Base-by-base conservation (phyloP, 345 rosid species). In the Gossypium herbaceum region DNA sequence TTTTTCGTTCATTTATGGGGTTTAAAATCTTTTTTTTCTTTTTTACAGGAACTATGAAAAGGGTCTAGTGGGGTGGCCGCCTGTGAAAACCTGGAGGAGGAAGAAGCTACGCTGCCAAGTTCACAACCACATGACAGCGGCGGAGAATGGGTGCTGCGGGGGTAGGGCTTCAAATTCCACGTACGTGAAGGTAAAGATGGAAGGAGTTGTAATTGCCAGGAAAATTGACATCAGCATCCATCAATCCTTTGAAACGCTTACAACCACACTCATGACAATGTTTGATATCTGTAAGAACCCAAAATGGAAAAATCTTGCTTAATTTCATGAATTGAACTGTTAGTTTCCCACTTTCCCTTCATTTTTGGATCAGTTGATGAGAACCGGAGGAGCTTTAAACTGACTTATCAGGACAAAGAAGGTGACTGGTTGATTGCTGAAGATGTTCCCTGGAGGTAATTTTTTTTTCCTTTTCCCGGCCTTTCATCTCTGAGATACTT, bases 391-490 rank as follows among this genome's bases (percentile, higher is more conserved):
- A 12, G 55, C 71, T 67, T 67, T 47, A 47, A 22, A 67, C 71
- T 67, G 55, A 47, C 71, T 6, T 67, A 47, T 45, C 71, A 45
- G 39, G 71, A 67, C 71, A 22, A 3, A 13, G 55, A 67, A 67
- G 71, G 71, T 12, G 71, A 67, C 71, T 67, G 71, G 71, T 45
- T 67, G 56, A 17, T 67, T 67, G 71, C 71, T 12, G 16, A 45
- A 45, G 56, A 64, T 64, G 50, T 64, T 9, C 69, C 69, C 13
- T 64, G 69, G 69, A 64, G 69, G 69, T 64, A 41, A 13, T 64
- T 63, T 2, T 62, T 41, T 41, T 64, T 63, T 47, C n/a, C 13
- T 17, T 64, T 41, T 39, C 68, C 66, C 0, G 22, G 6, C 13
- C 22, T 7, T 62, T 29, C 10, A 13, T 12, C 4, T 29, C 20